Percentiles rank a stretch among this genome's conserved stretches.
These are phyloP conservation scores for Harringtonia aguacate DNA, from an alignment of 2,329 filamentous ascomycete species.

Conservation along the genomic window DNA sequence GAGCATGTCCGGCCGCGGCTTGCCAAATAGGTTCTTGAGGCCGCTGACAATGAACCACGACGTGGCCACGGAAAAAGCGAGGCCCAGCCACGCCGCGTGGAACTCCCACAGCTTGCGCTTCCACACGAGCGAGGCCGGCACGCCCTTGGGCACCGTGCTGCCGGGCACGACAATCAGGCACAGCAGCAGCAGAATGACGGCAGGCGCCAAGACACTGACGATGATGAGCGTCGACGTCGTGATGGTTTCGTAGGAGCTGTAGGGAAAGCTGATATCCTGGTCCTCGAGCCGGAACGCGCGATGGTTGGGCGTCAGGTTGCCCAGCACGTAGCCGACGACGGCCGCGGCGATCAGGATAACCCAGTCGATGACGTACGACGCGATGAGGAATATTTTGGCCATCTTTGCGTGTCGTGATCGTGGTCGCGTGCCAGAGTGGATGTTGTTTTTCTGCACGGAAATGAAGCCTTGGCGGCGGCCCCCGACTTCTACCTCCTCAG, in stretches of 20 bases:
- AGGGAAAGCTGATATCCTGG: conserved; percentile 68
- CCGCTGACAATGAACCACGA: conserved; percentile 76
- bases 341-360: conserved; percentile 51
- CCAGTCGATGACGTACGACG: conserved; percentile 69
- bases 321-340: conserved; percentile 48
- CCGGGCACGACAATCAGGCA: conserved; percentile 64
- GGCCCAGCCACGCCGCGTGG: conserved; percentile 74
- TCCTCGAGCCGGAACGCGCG: conserved; percentile 64
- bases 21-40: conserved; percentile 80
- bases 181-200: conserved; percentile 56
- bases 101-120: conserved; percentile 83
- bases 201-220: conserved; percentile 54
- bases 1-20: conserved; percentile 53
- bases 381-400: too few relatives aligned
- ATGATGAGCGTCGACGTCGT: conserved; percentile 53
- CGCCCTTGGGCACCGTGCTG: conserved; percentile 49
- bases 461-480: too few relatives aligned
- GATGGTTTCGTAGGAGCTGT: conserved; percentile 60
- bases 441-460: too few relatives aligned
- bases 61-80: conserved; percentile 59
- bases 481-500: too few relatives aligned
- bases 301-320: conserved; percentile 51
- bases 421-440: too few relatives aligned
- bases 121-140: conserved; percentile 58
- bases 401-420: too few relatives aligned